Evolutionary conservation across 192 early-diverging fungal genomes (phyloP), one percentile per base, ranked within the genome.

Genomic region (Jimgerdemannia lactiflua): DNA sequence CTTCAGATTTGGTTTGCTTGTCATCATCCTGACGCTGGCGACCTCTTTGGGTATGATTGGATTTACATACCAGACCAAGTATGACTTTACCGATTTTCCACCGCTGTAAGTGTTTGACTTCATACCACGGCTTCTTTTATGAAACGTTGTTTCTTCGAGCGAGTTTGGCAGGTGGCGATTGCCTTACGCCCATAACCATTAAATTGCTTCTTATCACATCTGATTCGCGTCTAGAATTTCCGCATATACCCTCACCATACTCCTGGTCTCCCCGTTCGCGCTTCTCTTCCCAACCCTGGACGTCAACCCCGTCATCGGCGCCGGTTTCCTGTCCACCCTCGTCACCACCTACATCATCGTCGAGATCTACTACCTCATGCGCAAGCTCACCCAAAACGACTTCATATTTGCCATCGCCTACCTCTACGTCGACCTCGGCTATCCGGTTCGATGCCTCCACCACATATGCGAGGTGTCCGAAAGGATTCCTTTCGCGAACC

Each of bases 401-500:
- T 73, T 65, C n/a, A 64, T 80, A 4, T 64, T 77, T 3, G 75
- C 71, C 64, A 80, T 74, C 72, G 65, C 74, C 18, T 74, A 65
- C 42, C 71, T 80, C n/a, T 80, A 72, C 72, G 59, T 80, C 59
- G 79, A 80, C 44, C 40, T 74, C 29, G 64, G 71, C n/a, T 80
- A 80, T 63, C 79, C 79, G 20, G 74, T 80, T 49, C 79, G 79
- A 10, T 80, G 76, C n/a, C 63, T 80, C 11, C 79, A 80, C 42
- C 72, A 80, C 71, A 18, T 80, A 18, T 80, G 79, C 68, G 79
- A 80, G 42, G 67, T 80, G 64, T 67, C 79, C 3, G 79, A 80
- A 6, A 14, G 49, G 14, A 59, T 59, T 14, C 49, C 6, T 14
- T 59, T 59, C 14, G 49, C 8, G 14, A 59, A 14, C 8, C 49